Evolutionary conservation across 352 stramenopile species (phyloP), one percentile per base, ranked within the genome.

Genomic region (Pythium oligandrum): DNA sequence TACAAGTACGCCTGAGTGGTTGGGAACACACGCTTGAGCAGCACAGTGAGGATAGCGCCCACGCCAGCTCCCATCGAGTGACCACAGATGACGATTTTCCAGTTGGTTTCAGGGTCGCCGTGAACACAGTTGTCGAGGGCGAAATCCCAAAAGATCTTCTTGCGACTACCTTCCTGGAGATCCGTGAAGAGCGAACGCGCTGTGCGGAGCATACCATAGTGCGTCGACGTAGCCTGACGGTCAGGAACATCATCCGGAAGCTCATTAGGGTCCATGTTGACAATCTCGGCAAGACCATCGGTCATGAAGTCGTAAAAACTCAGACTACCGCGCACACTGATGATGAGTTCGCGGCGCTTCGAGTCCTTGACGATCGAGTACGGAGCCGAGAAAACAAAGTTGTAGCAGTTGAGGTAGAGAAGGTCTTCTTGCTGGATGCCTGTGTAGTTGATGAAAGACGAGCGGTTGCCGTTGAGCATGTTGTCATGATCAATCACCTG

Each of bases 1-100:
- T 88, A 89, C 44, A 89, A 36, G 47, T 80, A 89, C 26, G 76
- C 81, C 7, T 70, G 70, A 1, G 80, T 83, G 1, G 61, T 64
- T 0, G 67, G 69, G 45, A 89, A 90, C 17, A 73, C 36, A n/a
- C 74, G 74, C 33, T 65, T 67, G 7, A 92, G 65, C 46, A 93
- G 59, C 34, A 93, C 59, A 1, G 71, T 63, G 8, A 95, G 61
- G 43, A 95, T 83, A 26, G 73, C 75, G 31, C 68, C 77, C 6
- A 92, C 82, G 6, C 78, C 85, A n/a, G 77, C 85, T 34, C 85
- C 83, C 69, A 93, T 86, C 44, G 81, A 92, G 66, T 95, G 85
- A 4, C 85, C 85, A 17, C 72, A 84, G 4, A 93, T 68, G 9
- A 92, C 81, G 53, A 95, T 70, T 44, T 70, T 76, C 78, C 78